These are phyloP conservation scores for Lagenaria siceraria DNA, from an alignment of 306 rosid species.

Conservation along the genomic window DNA sequence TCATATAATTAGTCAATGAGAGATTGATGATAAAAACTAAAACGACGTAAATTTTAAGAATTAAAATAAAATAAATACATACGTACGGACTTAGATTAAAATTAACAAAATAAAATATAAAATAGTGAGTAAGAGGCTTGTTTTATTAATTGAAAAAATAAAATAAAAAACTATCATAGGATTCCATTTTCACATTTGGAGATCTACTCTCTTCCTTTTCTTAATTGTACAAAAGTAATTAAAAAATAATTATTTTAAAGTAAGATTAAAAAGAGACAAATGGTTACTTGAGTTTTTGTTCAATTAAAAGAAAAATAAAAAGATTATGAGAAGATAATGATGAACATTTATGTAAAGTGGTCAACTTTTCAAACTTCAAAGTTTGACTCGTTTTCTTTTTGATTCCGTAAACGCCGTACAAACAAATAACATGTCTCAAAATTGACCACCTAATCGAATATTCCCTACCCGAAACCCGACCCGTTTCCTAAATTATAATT, in stretches of 20 bases:
- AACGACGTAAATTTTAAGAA: no score
- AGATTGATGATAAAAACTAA: no score
- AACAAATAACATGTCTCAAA: background rate
- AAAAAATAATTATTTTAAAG: background rate
- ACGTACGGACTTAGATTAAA: background rate
- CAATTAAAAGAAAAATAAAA: background rate
- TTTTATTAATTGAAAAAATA: background rate
- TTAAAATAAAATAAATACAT: no score
- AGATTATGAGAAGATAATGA: background rate
- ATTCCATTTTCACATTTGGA: background rate
- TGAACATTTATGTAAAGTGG: background rate
- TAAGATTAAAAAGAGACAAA: background rate
- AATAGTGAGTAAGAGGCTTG: background rate
- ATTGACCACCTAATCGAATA: background rate
- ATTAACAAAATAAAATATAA: background rate
- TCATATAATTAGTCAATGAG: no score
- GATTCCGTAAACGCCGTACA: conserved; percentile 8
- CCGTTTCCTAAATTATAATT: no score
- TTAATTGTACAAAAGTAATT: background rate
- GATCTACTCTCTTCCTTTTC: no score
- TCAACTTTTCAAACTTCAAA: background rate
- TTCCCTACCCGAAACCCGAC: background rate
- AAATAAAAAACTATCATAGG: background rate
- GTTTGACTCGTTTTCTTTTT: background rate
- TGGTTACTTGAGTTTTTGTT: background rate